Base-by-base conservation (phyloP, 108 stramenopile genomes). In the Parietichytrium sp. region DNA sequence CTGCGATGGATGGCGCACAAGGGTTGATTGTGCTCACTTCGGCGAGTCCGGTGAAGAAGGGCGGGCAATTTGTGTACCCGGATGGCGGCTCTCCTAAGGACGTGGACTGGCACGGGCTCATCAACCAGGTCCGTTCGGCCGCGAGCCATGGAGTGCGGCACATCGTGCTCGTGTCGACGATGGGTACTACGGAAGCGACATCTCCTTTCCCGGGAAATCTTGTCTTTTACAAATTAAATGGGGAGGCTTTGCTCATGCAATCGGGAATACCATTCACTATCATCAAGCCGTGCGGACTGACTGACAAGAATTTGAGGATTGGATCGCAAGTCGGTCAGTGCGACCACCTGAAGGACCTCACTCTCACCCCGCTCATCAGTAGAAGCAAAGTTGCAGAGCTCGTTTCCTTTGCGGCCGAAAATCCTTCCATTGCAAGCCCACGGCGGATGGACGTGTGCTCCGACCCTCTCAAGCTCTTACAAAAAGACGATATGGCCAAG, bases 291-390 rank as follows among this genome's bases (percentile, higher is more conserved):
- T 72, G 55, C 1, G 55, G 55, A 4, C 38, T 72, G 4, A 72
- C 55, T 23, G 25, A 72, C 38, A 6, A 72, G 18, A 4, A 16
- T 4, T 4, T 72, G 29, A 30, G 42, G 8, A 8, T 72, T 7
- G 55, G 55, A n/a, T 42, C 55, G 12, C 55, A 72, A 18, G 55
- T 72, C 36, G 55, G 55, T n/a, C 55, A 72, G 20, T 72, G 55
- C 29, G 55, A 72, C 29, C 33, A 72, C 29, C 42, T 72, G 36
- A 72, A 72, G 55, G 36, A 72, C 55, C 7, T 72, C 10, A 30
- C 55, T 13, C 4, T 72, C 7, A 38, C 55, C 0, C 55, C 55
- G 12, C 36, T 72, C 38, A 42, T 72, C 18, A 42, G 36, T 16
- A 7, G 55, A 8, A 72, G 15, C 36, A 72, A 42, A 16, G 55